phyloP scores from a whole-genome alignment of 352 stramenopile genomes.

The Globisporangium ultimum region DNA sequence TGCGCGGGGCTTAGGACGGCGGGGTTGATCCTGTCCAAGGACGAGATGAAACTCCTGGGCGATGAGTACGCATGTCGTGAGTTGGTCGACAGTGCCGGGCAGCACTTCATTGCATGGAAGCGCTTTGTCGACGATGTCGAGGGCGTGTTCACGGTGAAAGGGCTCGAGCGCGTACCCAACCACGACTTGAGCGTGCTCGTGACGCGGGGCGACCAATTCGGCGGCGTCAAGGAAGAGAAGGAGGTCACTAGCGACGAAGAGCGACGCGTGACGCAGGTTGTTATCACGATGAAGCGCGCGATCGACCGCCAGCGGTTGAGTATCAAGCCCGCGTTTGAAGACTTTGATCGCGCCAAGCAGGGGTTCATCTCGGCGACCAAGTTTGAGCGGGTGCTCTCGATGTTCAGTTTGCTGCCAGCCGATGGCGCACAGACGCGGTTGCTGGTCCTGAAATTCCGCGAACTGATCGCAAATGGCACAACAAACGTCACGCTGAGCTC shows the following conservation, averaged over 20 bases:
- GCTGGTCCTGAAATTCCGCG: constrained; percentile 74
- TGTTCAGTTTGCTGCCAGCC: constrained; percentile 59
- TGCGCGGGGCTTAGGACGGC: constrained; percentile 50
- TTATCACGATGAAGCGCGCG: constrained; percentile 47
- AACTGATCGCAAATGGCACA: constrained; percentile 39
- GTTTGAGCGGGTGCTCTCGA: constrained; percentile 80
- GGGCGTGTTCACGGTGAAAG: constrained; percentile 75
- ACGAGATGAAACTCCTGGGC: constrained; percentile 52
- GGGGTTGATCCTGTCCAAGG: constrained; percentile 47
- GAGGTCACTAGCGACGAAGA: constrained; percentile 51
- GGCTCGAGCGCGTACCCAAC: constrained; percentile 58
- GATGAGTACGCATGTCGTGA: constrained; percentile 57
- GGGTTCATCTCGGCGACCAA: constrained; percentile 75
- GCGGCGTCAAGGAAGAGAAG: constrained; percentile 45
- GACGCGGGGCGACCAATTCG: constrained; percentile 54
- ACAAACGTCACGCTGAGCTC: constrained; percentile 51
- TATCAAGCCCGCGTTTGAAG: constrained; percentile 80
- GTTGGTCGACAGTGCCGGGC: constrained; percentile 50
- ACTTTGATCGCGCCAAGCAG: constrained; percentile 78
- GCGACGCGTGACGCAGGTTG: constrained; percentile 35
- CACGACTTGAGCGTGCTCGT: constrained; percentile 47
- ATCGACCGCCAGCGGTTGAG: constrained; percentile 69
- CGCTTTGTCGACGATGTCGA: constrained; percentile 80
- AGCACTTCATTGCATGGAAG: constrained; percentile 69
- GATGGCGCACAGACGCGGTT: constrained; percentile 42